Evolutionary conservation across 139 green algal genomes (phyloP).

Genomic region (Tetradesmus obliquus): DNA sequence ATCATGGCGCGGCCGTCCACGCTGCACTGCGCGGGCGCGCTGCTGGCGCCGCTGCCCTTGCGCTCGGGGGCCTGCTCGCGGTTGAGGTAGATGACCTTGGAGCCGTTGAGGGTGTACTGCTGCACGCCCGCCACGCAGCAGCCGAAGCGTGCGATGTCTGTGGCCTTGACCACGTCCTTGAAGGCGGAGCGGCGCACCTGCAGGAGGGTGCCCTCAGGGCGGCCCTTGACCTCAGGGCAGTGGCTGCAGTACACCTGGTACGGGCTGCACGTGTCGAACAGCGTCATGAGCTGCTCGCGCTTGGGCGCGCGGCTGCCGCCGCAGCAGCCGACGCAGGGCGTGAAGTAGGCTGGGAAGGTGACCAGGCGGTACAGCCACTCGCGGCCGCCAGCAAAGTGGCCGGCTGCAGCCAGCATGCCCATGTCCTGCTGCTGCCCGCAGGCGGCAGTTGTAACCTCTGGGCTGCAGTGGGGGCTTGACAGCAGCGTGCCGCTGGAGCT

Average conservation of each 20-base stretch:
- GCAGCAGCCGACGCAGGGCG: slow-evolving; percentile 37
- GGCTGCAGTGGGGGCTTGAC: neutral
- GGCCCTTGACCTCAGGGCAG: slow-evolving; percentile 36
- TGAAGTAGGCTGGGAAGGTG: slow-evolving; percentile 52
- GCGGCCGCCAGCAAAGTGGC: neutral
- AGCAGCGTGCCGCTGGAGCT: neutral
- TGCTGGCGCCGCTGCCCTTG: neutral
- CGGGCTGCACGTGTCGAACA: slow-evolving; percentile 37
- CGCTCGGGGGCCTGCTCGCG: slow-evolving; percentile 37
- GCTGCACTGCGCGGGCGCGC: slow-evolving; percentile 32
- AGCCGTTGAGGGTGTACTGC: slow-evolving; percentile 53
- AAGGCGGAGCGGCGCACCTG: slow-evolving; percentile 48
- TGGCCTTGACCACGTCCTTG: slow-evolving; percentile 50
- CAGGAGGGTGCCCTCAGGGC: slow-evolving; percentile 14
- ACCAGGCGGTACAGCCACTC: slow-evolving; percentile 47
- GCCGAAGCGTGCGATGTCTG: slow-evolving; percentile 41
- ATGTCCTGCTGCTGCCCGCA: neutral
- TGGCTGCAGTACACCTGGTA: slow-evolving; percentile 43
- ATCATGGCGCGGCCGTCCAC: slow-evolving; percentile 51
- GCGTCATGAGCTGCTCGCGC: slow-evolving; percentile 52
- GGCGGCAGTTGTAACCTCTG: neutral
- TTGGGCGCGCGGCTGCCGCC: slow-evolving; percentile 33
- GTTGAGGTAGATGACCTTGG: slow-evolving; percentile 51
- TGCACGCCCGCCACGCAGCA: slow-evolving; percentile 40
- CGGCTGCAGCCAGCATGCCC: neutral